These are phyloP conservation scores for Aspergillus egyptiacus DNA, from an alignment of 495 filamentous ascomycete genomes.

Conservation along the genomic window DNA sequence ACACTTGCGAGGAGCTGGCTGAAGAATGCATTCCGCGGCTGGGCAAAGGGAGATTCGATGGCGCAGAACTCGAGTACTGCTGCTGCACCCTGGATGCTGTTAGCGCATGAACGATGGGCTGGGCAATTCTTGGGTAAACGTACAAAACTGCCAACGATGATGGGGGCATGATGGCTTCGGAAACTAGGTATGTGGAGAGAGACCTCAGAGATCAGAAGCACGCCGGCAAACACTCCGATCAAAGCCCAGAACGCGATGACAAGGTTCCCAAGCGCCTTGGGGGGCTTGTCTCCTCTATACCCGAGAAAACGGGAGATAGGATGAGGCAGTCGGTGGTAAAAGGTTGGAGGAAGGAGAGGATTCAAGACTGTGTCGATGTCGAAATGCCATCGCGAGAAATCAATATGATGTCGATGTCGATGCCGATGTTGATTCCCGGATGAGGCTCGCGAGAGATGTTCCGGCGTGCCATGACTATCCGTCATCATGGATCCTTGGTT, in stretches of 20 bases:
- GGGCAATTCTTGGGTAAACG: conserved; percentile 9
- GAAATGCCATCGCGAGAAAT: conserved; percentile 43
- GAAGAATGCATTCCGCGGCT: conserved; percentile 71
- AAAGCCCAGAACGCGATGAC: conserved; percentile 38
- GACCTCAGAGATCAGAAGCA: conserved; percentile 37
- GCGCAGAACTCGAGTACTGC: conserved; percentile 69
- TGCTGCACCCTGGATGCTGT: conserved; percentile 56
- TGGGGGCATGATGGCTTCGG: conserved; percentile 29
- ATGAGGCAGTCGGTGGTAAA: conserved; percentile 34
- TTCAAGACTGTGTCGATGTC: conserved; percentile 64
- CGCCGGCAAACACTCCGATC: conserved; percentile 40
- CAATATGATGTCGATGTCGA: not conserved
- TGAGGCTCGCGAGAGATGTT: conserved; percentile 1
- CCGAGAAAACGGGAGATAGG: conserved; percentile 39
- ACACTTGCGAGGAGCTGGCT: conserved; percentile 65
- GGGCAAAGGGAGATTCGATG: conserved; percentile 76
- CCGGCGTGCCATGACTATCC: not conserved
- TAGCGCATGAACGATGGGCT: conserved; percentile 4
- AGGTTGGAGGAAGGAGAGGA: conserved; percentile 48
- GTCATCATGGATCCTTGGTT: not conserved
- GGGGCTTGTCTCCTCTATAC: conserved; percentile 26
- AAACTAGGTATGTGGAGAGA: conserved; percentile 37
- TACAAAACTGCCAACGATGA: conserved; percentile 41
- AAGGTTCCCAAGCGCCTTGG: conserved; percentile 32
- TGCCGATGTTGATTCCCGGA: not conserved